Evolutionary conservation across 495 filamentous ascomycete genomes (phyloP), one percentile per base, ranked within the genome.

Genomic region (Astrothelium subdiscretum): DNA sequence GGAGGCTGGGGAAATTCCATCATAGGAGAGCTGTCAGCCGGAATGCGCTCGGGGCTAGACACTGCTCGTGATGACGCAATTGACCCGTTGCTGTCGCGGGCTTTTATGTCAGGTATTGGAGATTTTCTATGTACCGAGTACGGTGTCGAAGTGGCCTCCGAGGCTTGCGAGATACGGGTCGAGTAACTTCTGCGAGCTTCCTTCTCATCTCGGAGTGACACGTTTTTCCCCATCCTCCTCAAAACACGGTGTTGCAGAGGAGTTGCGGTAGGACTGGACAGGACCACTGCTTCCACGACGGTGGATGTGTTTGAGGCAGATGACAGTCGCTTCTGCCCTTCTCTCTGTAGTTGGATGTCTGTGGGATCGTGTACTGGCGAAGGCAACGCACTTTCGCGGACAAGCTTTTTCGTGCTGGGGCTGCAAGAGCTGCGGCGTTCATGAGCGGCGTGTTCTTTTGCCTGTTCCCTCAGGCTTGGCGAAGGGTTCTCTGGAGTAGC

Each of bases 381-480:
- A 20, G 69, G 66, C 67, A 67, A 67, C 8, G 62, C 67, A 35
- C 66, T 68, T 0, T 68, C 67, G 13, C 66, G 48, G 4, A 65
- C 67, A 62, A 68, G 66, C 13, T 61, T 68, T 24, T 26, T 26
- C 48, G 15, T 54, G 8, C 48, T 71, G 64, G n/a, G 67, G 59
- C 1, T 63, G 65, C 11, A 63, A 59, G 18, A 60, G 62, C 22
- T 54, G 61, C n/a, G 65, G 63, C 31, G 58, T 63, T 42, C 58
- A 40, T 10, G 6, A 26, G 20, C 22, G 22, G 6, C 48, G 10
- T 26, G 48, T 27, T 67, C 59, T 51, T 66, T 67, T 24, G 61
- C 61, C 31, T 67, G 58, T 10, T 67, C 61, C 13, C 67, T 65
- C 38, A 68, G 80, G 76, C 60, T 68, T 32, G 70, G 67, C 61